These are phyloP conservation scores for Hericium alpestre DNA, from an alignment of 768 basidiomycete species.

Conservation along the genomic window DNA sequence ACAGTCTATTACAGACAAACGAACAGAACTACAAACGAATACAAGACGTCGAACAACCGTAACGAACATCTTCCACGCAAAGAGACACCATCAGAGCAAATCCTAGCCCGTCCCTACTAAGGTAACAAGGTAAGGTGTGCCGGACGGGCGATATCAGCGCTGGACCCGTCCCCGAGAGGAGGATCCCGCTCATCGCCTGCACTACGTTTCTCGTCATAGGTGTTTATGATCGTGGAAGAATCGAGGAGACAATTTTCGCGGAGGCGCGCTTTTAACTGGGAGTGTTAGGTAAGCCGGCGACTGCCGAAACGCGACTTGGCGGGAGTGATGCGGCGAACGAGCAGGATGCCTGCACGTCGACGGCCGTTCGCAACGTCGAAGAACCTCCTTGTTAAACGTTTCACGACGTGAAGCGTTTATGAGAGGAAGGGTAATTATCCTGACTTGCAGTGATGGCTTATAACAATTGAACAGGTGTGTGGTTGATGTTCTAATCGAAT, in stretches of 20 bases:
- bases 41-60: background rate
- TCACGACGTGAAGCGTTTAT: too few species aligned
- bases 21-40: background rate
- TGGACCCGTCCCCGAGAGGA: constrained; percentile 9
- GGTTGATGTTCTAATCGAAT: too few species aligned
- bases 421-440: too few species aligned
- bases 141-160: constrained; percentile 15
- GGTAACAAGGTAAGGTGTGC: constrained; percentile 17
- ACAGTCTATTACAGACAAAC: too few species aligned
- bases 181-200: constrained; percentile 15
- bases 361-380: background rate
- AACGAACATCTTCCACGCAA: background rate
- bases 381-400: too few species aligned
- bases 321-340: background rate
- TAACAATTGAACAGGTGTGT: too few species aligned
- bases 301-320: background rate
- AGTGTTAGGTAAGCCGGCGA: background rate
- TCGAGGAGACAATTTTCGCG: constrained; percentile 14
- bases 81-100: constrained; percentile 14
- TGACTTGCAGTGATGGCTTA: too few species aligned
- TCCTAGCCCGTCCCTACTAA: constrained; percentile 14
- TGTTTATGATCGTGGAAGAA: constrained; percentile 41
- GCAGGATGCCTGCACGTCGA: background rate
- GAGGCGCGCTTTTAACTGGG: background rate
- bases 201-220: constrained; percentile 17